These are phyloP conservation scores for Ophiostoma angusticollis DNA, from an alignment of 2,329 filamentous ascomycete species.

Conservation along the genomic window DNA sequence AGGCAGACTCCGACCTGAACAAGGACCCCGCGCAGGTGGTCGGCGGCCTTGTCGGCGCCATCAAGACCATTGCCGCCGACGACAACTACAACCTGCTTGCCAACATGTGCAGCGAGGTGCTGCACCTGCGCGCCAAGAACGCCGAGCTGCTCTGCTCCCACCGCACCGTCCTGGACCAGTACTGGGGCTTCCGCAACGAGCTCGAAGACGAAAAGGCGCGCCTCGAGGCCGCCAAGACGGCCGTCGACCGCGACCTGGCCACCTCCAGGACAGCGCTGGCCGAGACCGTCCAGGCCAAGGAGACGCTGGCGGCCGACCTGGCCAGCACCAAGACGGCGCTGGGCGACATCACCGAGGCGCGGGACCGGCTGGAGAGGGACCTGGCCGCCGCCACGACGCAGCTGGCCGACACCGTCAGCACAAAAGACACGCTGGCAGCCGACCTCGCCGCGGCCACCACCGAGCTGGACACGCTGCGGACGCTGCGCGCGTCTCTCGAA, in stretches of 20 bases:
- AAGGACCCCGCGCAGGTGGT: slow-evolving; percentile 14
- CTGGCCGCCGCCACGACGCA: slow-evolving; percentile 15
- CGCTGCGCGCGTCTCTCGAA: slow-evolving; percentile 2
- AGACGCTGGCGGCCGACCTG: slow-evolving; percentile 7
- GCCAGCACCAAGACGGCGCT: slow-evolving; percentile 16
- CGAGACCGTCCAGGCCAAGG: too few relatives aligned
- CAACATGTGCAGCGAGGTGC: slow-evolving; percentile 22
- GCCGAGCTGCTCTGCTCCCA: slow-evolving; percentile 19
- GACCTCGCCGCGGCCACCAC: slow-evolving; percentile 12
- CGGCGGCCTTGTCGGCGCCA: slow-evolving; percentile 22
- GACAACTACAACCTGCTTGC: slow-evolving; percentile 23
- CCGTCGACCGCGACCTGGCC: slow-evolving; percentile 16
- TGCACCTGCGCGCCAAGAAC: slow-evolving; percentile 21
- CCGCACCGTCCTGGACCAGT: slow-evolving; percentile 22
- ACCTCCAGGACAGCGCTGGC: too few relatives aligned
- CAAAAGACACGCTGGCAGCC: slow-evolving; percentile 10
- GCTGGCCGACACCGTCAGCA: slow-evolving; percentile 12
- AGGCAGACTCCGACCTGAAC: neutral
- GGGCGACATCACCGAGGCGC: slow-evolving; percentile 12
- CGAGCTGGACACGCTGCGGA: slow-evolving; percentile 9
- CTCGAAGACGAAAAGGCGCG: slow-evolving; percentile 18
- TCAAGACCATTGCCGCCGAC: slow-evolving; percentile 22
- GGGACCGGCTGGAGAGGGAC: slow-evolving; percentile 9
- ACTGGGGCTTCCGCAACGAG: slow-evolving; percentile 22
- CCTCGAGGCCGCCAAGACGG: slow-evolving; percentile 17